Conservation (phyloP, 371 early-diverging fungal species). For the Lichtheimia ramosa region DNA sequence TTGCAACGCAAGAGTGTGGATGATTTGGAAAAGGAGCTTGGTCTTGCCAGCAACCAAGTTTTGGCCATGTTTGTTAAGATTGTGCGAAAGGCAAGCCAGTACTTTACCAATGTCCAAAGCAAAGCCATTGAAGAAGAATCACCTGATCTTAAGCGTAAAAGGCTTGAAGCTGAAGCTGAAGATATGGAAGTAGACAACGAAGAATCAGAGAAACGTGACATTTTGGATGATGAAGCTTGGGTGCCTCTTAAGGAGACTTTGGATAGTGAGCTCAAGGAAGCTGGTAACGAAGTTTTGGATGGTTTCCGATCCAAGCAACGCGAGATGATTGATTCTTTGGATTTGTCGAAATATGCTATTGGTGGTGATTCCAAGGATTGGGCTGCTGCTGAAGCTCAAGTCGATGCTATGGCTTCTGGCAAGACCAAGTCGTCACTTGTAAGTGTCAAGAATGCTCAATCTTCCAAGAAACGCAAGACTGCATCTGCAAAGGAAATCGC, state of each 20-base stretch:
- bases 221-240: constrained; percentile 84
- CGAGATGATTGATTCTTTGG: constrained; percentile 81
- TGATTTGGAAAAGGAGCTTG: constrained; percentile 83
- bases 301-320: constrained; percentile 74
- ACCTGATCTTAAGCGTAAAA: constrained; percentile 22
- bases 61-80: constrained; percentile 93
- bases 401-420: constrained; percentile 42
- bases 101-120: constrained; percentile 62
- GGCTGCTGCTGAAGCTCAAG: constrained; percentile 60
- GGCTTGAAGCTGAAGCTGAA: constrained; percentile 18
- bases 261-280: constrained; percentile 81
- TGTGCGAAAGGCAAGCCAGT: constrained; percentile 73
- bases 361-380: constrained; percentile 75
- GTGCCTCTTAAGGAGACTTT: constrained; percentile 72
- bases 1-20: constrained; percentile 90
- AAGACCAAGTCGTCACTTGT: constrained; percentile 63
- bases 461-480: constrained; percentile 65
- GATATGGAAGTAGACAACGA: constrained; percentile 22
- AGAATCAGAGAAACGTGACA: constrained; percentile 50
- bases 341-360: constrained; percentile 75
- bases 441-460: constrained; percentile 73
- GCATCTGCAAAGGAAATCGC: constrained; percentile 53
- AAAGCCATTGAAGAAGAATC: constrained; percentile 35
- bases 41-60: constrained; percentile 80
- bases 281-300: constrained; percentile 70